Conservation (phyloP, 2,329 filamentous ascomycete species). For the Colletotrichum spinosum region DNA sequence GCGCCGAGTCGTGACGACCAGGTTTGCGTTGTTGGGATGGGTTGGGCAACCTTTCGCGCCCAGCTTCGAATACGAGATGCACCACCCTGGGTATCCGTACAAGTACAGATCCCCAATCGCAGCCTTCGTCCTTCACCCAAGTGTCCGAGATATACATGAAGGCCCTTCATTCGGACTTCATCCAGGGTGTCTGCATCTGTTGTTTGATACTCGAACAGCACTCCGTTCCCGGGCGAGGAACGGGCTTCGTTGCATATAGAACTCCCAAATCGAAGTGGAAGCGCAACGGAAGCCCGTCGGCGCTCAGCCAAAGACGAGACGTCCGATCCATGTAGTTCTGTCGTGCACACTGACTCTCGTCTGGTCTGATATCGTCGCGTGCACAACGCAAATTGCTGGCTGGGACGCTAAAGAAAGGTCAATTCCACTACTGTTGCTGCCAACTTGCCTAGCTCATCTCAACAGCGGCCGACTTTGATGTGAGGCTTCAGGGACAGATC, state of each 20-base stretch:
- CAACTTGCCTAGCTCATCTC: too few relatives aligned
- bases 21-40: constrained; percentile 8
- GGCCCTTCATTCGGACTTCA: too few relatives aligned
- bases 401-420: constrained; percentile 30
- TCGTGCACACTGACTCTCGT: neutral
- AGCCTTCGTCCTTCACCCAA: too few relatives aligned
- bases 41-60: constrained; percentile 17
- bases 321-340: constrained; percentile 15
- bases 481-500: neutral
- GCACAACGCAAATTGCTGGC: constrained; percentile 32
- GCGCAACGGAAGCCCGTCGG: constrained; percentile 2
- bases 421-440: constrained; percentile 14
- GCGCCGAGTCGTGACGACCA: constrained; percentile 16
- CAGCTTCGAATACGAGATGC: constrained; percentile 26
- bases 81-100: neutral
- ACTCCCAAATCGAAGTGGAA: neutral
- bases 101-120: too few relatives aligned
- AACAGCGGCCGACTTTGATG: neutral
- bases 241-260: neutral
- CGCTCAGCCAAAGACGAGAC: constrained; percentile 16
- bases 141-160: neutral
- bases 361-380: constrained; percentile 21
- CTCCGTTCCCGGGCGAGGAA: constrained; percentile 1
- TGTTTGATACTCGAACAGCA: neutral
- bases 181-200: neutral